phyloP scores from a whole-genome alignment of 2,329 filamentous ascomycete genomes.

The Colletotrichum sp. region DNA sequence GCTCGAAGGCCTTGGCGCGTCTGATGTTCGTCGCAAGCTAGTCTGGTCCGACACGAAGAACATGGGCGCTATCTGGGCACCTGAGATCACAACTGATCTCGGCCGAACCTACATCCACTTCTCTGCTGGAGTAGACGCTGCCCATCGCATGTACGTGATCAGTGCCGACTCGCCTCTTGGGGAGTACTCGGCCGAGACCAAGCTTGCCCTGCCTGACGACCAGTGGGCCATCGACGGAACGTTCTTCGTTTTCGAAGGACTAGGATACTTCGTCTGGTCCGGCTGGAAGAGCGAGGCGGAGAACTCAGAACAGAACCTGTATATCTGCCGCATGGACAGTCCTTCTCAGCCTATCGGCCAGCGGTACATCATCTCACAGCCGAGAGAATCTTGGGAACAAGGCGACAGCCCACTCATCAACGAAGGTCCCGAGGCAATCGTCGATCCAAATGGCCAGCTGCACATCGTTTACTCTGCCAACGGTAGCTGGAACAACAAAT shows the following conservation, averaged over 20 bases:
- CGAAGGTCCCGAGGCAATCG: slow-evolving; percentile 27
- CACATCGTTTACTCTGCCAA: slow-evolving; percentile 32
- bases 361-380: slow-evolving; percentile 29
- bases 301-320: slow-evolving; percentile 25
- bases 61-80: slow-evolving; percentile 25
- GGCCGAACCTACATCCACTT: slow-evolving; percentile 27
- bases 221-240: slow-evolving; percentile 30
- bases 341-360: slow-evolving; percentile 20
- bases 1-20: slow-evolving; percentile 20
- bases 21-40: slow-evolving; percentile 5
- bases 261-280: slow-evolving; percentile 29
- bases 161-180: slow-evolving; percentile 22
- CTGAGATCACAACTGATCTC: slow-evolving; percentile 23
- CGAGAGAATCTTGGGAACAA: slow-evolving; percentile 28
- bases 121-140: slow-evolving; percentile 16
- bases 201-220: slow-evolving; percentile 26
- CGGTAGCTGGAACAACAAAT: slow-evolving; percentile 27
- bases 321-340: slow-evolving; percentile 28
- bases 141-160: slow-evolving; percentile 30
- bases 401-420: slow-evolving; percentile 24
- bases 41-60: slow-evolving; percentile 23
- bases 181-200: slow-evolving; percentile 20
- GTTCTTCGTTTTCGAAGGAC: slow-evolving; percentile 22
- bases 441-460: slow-evolving; percentile 28
- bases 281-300: slow-evolving; percentile 22